Evolutionary conservation across 441 rosid species (phyloP), one percentile per base, ranked within the genome.

Genomic region (Arabidopsis lyrata): DNA sequence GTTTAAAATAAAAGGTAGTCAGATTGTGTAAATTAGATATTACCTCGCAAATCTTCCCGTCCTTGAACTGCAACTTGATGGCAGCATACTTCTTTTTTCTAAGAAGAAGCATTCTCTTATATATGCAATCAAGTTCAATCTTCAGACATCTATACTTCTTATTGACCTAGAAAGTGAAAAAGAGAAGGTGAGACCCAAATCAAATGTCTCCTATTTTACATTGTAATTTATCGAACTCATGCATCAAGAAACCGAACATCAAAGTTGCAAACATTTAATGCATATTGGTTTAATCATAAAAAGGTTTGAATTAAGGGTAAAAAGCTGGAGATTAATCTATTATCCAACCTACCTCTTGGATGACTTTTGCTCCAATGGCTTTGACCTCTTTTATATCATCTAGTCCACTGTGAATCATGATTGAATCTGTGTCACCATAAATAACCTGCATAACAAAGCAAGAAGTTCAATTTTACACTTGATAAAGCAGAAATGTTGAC

Each of bases 401-500:
- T 27, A 93, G 84, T 72, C 98, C 97, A 70, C 87, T 95, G 79
- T 95, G 83, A 78, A 93, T 90, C 99, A 95, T 95, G 80, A 95
- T 95, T 72, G 99, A 95, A 87, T 91, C 99, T 15, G 99, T 95
- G 79, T 93, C 99, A 63, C 99, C 99, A 69, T 95, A 95, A 36
- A 95, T 87, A 14, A 95, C 99, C 97, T 93, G 89, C 55, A 80
- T 44, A 62, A 22, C 24, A 60, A 68, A 82, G 70, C 56, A 85
- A 45, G 70, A 79, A 32, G 50, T 50, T 63, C 31, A 73, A 11
- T 39, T 63, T 62, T 45, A 39, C 68, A 60, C 27, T 67, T 64
- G 56, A 39, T 39, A 55, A 62, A 57, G 53, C 32, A 54, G 80
- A 76, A 16, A 66, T 38, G 77, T 62, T 61, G 60, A 70, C 49